Conservation (phyloP, 1,284 basidiomycete species). For the Marasmius tenuissimus region DNA sequence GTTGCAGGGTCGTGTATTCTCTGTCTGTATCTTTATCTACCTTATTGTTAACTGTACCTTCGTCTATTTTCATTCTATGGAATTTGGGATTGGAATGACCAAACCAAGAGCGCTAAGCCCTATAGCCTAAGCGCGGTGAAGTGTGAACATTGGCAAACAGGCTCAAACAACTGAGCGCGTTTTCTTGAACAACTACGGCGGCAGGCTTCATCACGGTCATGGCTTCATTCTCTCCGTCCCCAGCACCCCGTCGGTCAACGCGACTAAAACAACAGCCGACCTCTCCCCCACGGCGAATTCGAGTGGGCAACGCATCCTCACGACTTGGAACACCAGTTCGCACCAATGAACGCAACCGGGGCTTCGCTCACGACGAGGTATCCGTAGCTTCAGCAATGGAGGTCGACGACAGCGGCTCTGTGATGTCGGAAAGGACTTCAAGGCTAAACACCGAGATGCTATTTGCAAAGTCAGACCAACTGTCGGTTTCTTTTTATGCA, state of each 20-base stretch:
- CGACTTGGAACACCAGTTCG: slow-evolving; percentile 35
- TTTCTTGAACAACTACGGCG: neutral
- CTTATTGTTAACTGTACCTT: slow-evolving; percentile 2
- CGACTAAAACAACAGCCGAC: slow-evolving; percentile 39
- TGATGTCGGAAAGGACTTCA: slow-evolving; percentile 36
- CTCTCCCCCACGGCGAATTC: slow-evolving; percentile 38
- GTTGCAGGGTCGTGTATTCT: neutral
- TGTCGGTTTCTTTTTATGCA: slow-evolving; percentile 68
- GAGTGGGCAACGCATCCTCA: slow-evolving; percentile 27
- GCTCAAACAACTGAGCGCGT: neutral
- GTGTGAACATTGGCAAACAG: neutral
- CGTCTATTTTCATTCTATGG: neutral
- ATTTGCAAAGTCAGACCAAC: slow-evolving; percentile 73
- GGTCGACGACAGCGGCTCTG: slow-evolving; percentile 51
- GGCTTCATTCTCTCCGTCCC: slow-evolving; percentile 53
- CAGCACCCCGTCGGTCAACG: slow-evolving; percentile 45
- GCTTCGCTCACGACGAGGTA: slow-evolving; percentile 29
- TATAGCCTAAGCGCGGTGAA: too few species aligned
- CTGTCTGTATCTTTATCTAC: neutral
- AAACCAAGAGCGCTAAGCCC: too few species aligned
- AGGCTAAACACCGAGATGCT: slow-evolving; percentile 45
- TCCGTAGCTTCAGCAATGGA: slow-evolving; percentile 59
- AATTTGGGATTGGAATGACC: neutral
- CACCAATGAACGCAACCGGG: slow-evolving; percentile 12
- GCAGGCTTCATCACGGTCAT: slow-evolving; percentile 22